Evolutionary conservation across 108 stramenopile genomes (phyloP).

Genomic region (Cylindrotheca fusiformis): DNA sequence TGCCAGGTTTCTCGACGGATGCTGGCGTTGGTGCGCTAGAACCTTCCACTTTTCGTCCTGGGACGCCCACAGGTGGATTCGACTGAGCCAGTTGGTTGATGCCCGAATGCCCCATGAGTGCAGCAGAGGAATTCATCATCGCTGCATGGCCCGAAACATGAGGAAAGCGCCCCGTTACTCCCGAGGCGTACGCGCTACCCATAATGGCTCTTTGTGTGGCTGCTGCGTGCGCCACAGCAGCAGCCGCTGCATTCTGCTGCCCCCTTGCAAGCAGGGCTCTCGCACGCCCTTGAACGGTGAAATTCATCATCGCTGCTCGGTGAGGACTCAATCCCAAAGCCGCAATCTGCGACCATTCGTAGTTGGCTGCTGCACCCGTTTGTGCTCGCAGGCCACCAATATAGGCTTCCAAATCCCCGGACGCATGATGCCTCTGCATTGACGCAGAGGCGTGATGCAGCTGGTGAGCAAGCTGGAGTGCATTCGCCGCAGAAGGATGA

Average conservation of each 20-base stretch:
- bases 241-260: conserved; percentile 23
- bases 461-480: conserved; percentile 38
- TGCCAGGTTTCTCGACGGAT: too few species aligned
- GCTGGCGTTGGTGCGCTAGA: too few species aligned
- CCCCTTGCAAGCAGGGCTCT: conserved; percentile 31
- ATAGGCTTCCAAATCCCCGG: conserved; percentile 32
- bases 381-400: conserved; percentile 27
- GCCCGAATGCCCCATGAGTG: conserved; percentile 19
- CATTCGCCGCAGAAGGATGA: conserved; percentile 31
- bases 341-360: conserved; percentile 32
- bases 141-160: conserved; percentile 17
- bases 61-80: too few species aligned
- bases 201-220: conserved; percentile 25
- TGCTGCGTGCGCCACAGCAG: conserved; percentile 18
- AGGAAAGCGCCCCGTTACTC: conserved; percentile 13
- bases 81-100: background rate
- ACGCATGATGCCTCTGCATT: conserved; percentile 16
- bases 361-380: conserved; percentile 8
- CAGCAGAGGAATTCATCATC: conserved; percentile 21
- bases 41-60: too few species aligned
- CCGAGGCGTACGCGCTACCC: conserved; percentile 14
- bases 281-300: conserved; percentile 44
- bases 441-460: conserved; percentile 22
- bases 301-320: conserved; percentile 29
- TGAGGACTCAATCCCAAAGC: conserved; percentile 28